Percentiles rank a stretch among this genome's conserved stretches.
Conservation (phyloP, 1,284 basidiomycete genomes). For the Caloboletus inedulis region DNA sequence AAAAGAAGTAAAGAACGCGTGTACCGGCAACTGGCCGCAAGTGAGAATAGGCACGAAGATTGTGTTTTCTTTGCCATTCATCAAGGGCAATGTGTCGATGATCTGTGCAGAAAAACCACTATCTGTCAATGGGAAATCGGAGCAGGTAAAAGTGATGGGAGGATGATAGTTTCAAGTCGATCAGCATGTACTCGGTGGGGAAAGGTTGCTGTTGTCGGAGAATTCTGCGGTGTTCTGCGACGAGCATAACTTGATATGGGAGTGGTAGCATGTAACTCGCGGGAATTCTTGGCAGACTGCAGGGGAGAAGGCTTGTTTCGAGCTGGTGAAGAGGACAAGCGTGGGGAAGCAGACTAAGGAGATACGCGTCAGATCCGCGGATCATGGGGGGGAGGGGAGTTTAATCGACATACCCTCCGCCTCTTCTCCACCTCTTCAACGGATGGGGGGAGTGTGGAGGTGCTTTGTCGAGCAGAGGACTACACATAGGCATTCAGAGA, state of each 20-base stretch:
- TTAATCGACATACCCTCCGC: slow-evolving; percentile 23
- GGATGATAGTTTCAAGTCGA: slow-evolving; percentile 38
- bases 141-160: slow-evolving; percentile 24
- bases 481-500: slow-evolving; percentile 9
- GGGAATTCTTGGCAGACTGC: slow-evolving; percentile 27
- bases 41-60: slow-evolving; percentile 1
- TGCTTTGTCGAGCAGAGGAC: slow-evolving; percentile 27
- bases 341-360: slow-evolving; percentile 44
- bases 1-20: slow-evolving; percentile 15
- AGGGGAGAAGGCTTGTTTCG: slow-evolving; percentile 30
- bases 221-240: slow-evolving; percentile 68
- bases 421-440: slow-evolving; percentile 27
- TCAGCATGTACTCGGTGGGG: slow-evolving; percentile 36
- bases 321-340: slow-evolving; percentile 41
- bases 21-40: background rate
- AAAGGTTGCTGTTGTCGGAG: slow-evolving; percentile 66
- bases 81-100: background rate
- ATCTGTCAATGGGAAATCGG: slow-evolving; percentile 25
- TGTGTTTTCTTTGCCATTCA: background rate
- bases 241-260: slow-evolving; percentile 77
- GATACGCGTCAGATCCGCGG: slow-evolving; percentile 12
- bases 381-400: slow-evolving; percentile 16
- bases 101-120: background rate
- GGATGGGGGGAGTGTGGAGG: slow-evolving; percentile 13
- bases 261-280: slow-evolving; percentile 46